These are phyloP conservation scores for Colletotrichum musae DNA, from an alignment of 2,329 filamentous ascomycete genomes.

Conservation along the genomic window DNA sequence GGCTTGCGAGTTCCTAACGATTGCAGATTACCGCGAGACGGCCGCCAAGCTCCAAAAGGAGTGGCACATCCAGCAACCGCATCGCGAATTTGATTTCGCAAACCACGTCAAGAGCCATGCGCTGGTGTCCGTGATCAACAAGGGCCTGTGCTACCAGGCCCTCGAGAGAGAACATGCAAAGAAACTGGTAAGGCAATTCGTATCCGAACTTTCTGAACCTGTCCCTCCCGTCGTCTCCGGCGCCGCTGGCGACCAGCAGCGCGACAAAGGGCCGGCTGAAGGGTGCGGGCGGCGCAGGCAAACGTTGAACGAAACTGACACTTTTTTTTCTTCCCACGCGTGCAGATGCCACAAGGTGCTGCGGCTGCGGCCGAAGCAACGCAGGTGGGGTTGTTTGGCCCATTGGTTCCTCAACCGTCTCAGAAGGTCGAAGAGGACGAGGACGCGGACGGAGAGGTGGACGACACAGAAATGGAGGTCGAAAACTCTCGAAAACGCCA, in stretches of 20 bases:
- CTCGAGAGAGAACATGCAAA: slow-evolving; percentile 69
- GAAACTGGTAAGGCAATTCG: slow-evolving; percentile 60
- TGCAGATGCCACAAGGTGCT: slow-evolving; percentile 66
- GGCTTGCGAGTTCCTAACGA: slow-evolving; percentile 29
- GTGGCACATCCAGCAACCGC: slow-evolving; percentile 75
- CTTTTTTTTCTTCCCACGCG: slow-evolving; percentile 44
- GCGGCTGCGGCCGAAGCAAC: slow-evolving; percentile 61
- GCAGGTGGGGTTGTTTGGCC: slow-evolving; percentile 71
- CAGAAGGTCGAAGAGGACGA: slow-evolving; percentile 55
- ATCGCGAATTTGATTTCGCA: slow-evolving; percentile 75
- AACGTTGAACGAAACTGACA: slow-evolving; percentile 52
- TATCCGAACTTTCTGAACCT: slow-evolving; percentile 27
- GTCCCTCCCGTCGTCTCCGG: slow-evolving; percentile 39
- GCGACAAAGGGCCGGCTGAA: slow-evolving; percentile 41
- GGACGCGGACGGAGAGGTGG: slow-evolving; percentile 53
- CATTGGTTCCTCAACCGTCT: slow-evolving; percentile 62
- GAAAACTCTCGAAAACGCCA: slow-evolving; percentile 67
- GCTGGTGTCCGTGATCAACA: slow-evolving; percentile 74
- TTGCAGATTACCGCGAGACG: slow-evolving; percentile 76
- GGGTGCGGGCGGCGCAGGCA: slow-evolving; percentile 42
- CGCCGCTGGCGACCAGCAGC: slow-evolving; percentile 37
- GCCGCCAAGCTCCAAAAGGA: slow-evolving; percentile 78
- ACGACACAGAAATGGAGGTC: slow-evolving; percentile 55
- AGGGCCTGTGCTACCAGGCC: slow-evolving; percentile 73
- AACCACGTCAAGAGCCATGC: slow-evolving; percentile 76